A percentile compares a stretch with the other conserved stretches of the same genome.
Evolutionary conservation across 305 asterid genomes (phyloP).

Genomic region (Salvia sclarea): DNA sequence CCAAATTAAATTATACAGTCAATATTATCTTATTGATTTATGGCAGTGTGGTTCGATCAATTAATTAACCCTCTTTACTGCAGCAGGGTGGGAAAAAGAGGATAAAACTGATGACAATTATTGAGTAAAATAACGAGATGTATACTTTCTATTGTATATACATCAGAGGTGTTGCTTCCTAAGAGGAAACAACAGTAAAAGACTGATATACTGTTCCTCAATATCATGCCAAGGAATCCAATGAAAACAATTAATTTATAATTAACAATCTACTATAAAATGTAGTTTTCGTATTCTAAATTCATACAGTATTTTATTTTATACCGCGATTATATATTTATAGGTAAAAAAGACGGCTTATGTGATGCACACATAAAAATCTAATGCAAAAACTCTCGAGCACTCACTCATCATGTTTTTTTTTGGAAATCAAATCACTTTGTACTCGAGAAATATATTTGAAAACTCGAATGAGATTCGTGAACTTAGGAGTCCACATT

Average conservation of each 20-base stretch:
- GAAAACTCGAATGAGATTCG: too few species aligned
- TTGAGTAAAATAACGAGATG: constrained; percentile 25
- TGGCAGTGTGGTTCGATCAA: constrained; percentile 27
- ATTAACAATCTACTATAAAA: not conserved
- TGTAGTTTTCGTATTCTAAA: not conserved
- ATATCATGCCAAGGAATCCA: constrained; percentile 34
- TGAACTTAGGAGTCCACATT: too few species aligned
- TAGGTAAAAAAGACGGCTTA: too few species aligned
- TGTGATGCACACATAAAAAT: too few species aligned
- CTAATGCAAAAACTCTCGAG: too few species aligned
- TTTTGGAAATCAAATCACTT: too few species aligned
- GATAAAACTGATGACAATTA: constrained; percentile 31
- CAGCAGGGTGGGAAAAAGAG: constrained; percentile 7
- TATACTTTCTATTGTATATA: not conserved
- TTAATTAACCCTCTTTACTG: constrained; percentile 31
- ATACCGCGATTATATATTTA: too few species aligned
- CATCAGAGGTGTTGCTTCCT: constrained; percentile 40
- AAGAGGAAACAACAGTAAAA: constrained; percentile 40
- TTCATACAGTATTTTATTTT: not conserved
- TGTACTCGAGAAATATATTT: too few species aligned
- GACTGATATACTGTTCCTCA: constrained; percentile 27
- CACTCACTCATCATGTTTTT: too few species aligned
- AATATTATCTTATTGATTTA: constrained; percentile 9
- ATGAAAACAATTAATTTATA: constrained; percentile 21
- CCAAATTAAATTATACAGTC: constrained; percentile 30